These are phyloP conservation scores for Melanopsichium pennsylvanicum DNA, from an alignment of 1,284 basidiomycete species.

Conservation along the genomic window DNA sequence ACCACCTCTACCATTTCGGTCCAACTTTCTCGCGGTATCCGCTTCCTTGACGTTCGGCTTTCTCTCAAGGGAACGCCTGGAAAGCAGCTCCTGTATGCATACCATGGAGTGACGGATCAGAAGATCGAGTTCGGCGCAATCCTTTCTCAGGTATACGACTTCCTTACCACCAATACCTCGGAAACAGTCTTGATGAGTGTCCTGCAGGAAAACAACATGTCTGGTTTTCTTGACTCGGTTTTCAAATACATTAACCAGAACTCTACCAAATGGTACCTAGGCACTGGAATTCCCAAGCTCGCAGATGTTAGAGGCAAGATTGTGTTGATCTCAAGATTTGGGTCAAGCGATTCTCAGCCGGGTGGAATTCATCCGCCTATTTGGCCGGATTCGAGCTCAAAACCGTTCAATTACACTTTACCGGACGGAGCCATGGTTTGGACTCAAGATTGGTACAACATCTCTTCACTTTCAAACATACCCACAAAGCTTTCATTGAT, in stretches of 20 bases:
- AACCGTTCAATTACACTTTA: slow-evolving; percentile 26
- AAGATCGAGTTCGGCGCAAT: slow-evolving; percentile 44
- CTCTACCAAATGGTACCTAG: slow-evolving; percentile 27
- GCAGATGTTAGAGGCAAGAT: slow-evolving; percentile 44
- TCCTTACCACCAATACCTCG: slow-evolving; percentile 13
- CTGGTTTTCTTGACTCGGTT: slow-evolving; percentile 30
- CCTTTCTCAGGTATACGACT: slow-evolving; percentile 35
- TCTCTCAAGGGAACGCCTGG: slow-evolving; percentile 32
- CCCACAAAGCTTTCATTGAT: slow-evolving; percentile 38
- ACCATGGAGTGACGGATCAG: slow-evolving; percentile 51
- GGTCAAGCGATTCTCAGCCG: slow-evolving; percentile 20
- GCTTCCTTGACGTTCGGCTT: slow-evolving; percentile 53
- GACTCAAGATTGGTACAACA: slow-evolving; percentile 57
- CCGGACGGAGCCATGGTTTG: slow-evolving; percentile 14
- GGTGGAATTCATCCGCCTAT: slow-evolving; percentile 54
- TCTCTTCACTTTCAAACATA: slow-evolving; percentile 27
- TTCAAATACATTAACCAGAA: slow-evolving; percentile 28
- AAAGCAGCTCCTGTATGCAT: slow-evolving; percentile 38
- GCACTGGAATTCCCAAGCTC: slow-evolving; percentile 31
- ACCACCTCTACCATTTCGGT: slow-evolving; percentile 10
- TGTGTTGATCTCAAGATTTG: slow-evolving; percentile 47
- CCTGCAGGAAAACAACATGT: slow-evolving; percentile 45
- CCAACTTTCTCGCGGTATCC: slow-evolving; percentile 47
- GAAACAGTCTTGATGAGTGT: slow-evolving; percentile 51
- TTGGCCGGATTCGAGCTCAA: slow-evolving; percentile 47